Conservation (phyloP, 768 basidiomycete genomes). For the Boletus pseudopeckii region DNA sequence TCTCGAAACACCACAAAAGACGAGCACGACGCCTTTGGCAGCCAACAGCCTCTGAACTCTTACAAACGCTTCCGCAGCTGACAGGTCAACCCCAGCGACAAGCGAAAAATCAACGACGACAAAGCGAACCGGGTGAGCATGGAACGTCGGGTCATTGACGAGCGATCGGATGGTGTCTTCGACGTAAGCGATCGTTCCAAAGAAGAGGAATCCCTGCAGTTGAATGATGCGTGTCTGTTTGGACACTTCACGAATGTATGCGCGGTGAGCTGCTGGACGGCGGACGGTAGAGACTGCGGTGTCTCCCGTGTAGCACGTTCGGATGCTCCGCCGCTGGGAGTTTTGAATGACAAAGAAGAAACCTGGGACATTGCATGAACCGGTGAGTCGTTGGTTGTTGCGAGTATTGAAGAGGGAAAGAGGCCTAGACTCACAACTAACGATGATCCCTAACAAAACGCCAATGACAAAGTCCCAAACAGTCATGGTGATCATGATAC, state of each 20-base stretch:
- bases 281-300: conserved; percentile 88
- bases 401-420: neutral
- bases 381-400: neutral
- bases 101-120: conserved; percentile 84
- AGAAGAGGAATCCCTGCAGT: conserved; percentile 91
- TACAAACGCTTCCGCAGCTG: conserved; percentile 92
- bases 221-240: conserved; percentile 86
- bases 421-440: conserved; percentile 62
- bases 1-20: conserved; percentile 80
- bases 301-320: conserved; percentile 78
- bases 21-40: conserved; percentile 74
- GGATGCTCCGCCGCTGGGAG: conserved; percentile 80
- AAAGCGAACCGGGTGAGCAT: conserved; percentile 78
- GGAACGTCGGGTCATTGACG: conserved; percentile 69
- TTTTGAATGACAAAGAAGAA: conserved; percentile 98
- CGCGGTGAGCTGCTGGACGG: conserved; percentile 80
- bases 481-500: conserved; percentile 92
- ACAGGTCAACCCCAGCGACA: conserved; percentile 90
- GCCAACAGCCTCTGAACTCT: conserved; percentile 80
- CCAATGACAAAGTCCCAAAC: conserved; percentile 93
- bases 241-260: conserved; percentile 89
- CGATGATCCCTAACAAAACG: conserved; percentile 86
- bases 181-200: conserved; percentile 88
- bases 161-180: conserved; percentile 81
- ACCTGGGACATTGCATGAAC: conserved; percentile 38